Percentiles rank a stretch among this genome's conserved stretches.
Conservation (phyloP, 75 land plant genomes). For the Azolla pinnata region DNA sequence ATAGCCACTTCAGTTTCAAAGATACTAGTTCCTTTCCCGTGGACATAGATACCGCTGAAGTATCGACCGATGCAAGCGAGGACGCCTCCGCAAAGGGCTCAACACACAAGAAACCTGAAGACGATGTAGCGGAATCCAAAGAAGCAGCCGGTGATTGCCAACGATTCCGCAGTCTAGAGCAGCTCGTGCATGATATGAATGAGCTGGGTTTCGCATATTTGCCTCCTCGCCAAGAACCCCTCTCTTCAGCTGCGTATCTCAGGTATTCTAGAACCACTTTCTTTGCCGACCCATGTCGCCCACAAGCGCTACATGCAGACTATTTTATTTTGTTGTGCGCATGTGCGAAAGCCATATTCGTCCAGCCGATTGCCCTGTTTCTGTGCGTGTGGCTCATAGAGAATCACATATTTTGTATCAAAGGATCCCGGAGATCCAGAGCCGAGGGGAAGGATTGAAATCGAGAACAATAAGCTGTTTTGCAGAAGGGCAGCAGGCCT, state of each 20-base stretch:
- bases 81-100: not conserved
- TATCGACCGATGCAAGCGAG: not conserved
- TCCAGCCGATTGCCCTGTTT: slow-evolving; percentile 50
- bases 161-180: slow-evolving; percentile 15
- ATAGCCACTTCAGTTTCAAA: slow-evolving; percentile 4
- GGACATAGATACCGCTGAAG: not conserved
- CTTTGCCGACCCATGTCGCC: slow-evolving; percentile 1
- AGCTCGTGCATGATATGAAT: slow-evolving; percentile 54
- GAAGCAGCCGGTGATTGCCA: not conserved
- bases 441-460: too few species aligned
- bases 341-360: slow-evolving; percentile 57
- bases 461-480: too few species aligned
- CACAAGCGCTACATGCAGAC: slow-evolving; percentile 53
- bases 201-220: slow-evolving; percentile 49
- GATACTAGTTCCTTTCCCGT: not conserved
- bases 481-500: too few species aligned
- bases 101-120: not conserved
- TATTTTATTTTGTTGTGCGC: slow-evolving; percentile 69
- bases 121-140: not conserved
- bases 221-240: slow-evolving; percentile 30
- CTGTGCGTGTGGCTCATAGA: slow-evolving; percentile 46
- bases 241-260: slow-evolving; percentile 31
- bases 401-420: too few species aligned
- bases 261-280: slow-evolving; percentile 38
- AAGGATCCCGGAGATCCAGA: too few species aligned